Percentiles rank a stretch among this genome's conserved stretches.
These are phyloP conservation scores for Talaromyces sp. DNA, from an alignment of 2,329 filamentous ascomycete species.

Conservation along the genomic window DNA sequence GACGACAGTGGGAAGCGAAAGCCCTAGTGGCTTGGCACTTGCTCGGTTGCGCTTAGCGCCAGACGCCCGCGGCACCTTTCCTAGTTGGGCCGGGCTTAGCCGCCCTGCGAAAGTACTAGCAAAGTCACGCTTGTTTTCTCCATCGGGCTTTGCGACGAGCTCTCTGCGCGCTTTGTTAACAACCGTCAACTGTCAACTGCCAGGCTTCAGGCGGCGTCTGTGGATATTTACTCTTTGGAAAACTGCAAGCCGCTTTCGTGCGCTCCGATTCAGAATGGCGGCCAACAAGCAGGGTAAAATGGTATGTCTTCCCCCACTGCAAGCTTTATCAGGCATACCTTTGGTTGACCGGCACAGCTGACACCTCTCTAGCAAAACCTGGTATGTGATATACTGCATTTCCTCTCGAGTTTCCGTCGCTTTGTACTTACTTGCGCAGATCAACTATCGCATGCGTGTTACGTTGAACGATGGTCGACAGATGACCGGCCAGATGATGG, in stretches of 20 bases:
- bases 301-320: conserved; percentile 60
- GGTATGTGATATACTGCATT: conserved; percentile 43
- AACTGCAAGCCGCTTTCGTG: conserved; percentile 43
- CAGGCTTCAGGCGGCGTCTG: neutral
- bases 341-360: conserved; percentile 55
- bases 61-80: neutral
- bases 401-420: neutral
- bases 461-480: conserved; percentile 92
- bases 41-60: conserved; percentile 10
- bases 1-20: conserved; percentile 13
- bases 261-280: conserved; percentile 46
- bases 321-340: conserved; percentile 16
- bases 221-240: conserved; percentile 17
- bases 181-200: neutral
- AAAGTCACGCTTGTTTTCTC: conserved; percentile 1
- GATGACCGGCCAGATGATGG: conserved; percentile 97
- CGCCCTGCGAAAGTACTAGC: neutral
- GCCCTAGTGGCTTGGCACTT: conserved; percentile 15
- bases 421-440: conserved; percentile 50
- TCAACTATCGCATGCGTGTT: conserved; percentile 99
- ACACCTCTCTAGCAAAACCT: conserved; percentile 59
- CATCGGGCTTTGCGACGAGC: neutral
- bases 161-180: neutral
- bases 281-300: conserved; percentile 97
- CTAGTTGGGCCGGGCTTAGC: neutral